phyloP scores from a whole-genome alignment of 1,284 basidiomycete genomes.

The Cutaneotrichosporon cyanovorans region DNA sequence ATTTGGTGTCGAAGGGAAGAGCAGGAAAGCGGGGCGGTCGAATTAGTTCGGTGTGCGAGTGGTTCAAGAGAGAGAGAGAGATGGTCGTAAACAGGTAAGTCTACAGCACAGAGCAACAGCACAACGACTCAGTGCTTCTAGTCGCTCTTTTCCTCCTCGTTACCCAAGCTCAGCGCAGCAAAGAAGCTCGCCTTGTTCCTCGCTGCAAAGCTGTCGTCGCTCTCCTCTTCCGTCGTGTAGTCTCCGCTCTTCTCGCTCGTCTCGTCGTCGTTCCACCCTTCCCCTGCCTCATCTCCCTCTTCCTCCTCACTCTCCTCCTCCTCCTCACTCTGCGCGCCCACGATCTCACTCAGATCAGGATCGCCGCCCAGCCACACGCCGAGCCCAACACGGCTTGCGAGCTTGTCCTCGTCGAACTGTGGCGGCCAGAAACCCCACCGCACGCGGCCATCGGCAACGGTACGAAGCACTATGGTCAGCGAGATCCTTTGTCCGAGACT shows the following conservation, averaged over 20 bases:
- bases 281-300: slow-evolving; percentile 53
- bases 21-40: too few relatives aligned
- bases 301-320: slow-evolving; percentile 71
- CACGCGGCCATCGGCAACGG: slow-evolving; percentile 70
- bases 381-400: background rate
- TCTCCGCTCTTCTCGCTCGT: slow-evolving; percentile 4
- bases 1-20: too few relatives aligned
- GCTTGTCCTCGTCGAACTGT: background rate
- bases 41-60: too few relatives aligned
- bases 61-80: too few relatives aligned
- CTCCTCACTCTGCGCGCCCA: slow-evolving; percentile 55
- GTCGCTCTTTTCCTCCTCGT: background rate
- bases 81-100: too few relatives aligned
- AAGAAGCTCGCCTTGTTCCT: slow-evolving; percentile 14
- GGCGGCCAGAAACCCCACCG: slow-evolving; percentile 79
- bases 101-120: too few relatives aligned
- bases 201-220: slow-evolving; percentile 1
- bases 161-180: slow-evolving; percentile 8
- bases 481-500: background rate
- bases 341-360: slow-evolving; percentile 25
- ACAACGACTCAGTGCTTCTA: too few relatives aligned
- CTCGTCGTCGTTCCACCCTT: slow-evolving; percentile 49
- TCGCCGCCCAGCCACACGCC: slow-evolving; percentile 10
- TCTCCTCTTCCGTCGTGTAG: slow-evolving; percentile 6
- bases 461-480: slow-evolving; percentile 53